Percentiles rank a stretch among this genome's conserved stretches.
phyloP scores from a whole-genome alignment of 1,284 basidiomycete genomes.

The Serendipita sp. region DNA sequence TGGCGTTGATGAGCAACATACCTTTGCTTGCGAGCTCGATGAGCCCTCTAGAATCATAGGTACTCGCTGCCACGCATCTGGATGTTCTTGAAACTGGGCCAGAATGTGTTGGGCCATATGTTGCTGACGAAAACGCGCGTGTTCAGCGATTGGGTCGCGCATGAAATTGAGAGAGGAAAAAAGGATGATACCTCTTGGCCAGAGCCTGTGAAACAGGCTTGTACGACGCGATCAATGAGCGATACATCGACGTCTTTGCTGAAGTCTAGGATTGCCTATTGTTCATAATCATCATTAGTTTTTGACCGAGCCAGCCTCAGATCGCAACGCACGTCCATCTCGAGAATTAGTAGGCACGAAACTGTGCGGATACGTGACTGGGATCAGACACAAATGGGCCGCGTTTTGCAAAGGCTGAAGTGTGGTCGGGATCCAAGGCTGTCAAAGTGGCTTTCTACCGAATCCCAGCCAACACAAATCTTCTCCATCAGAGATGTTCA shows the following conservation, averaged over 20 bases:
- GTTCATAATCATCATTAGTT: background rate
- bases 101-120: conserved; percentile 80
- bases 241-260: conserved; percentile 68
- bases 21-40: conserved; percentile 82
- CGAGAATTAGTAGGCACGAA: background rate
- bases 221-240: conserved; percentile 74
- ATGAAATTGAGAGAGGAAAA: conserved; percentile 8
- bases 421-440: background rate
- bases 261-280: conserved; percentile 74
- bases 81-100: conserved; percentile 92
- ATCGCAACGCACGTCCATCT: background rate
- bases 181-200: conserved; percentile 50
- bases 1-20: conserved; percentile 22
- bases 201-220: conserved; percentile 67
- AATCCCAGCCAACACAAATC: background rate
- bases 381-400: background rate
- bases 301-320: background rate
- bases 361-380: background rate
- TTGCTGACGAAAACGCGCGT: conserved; percentile 42
- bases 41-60: conserved; percentile 86
- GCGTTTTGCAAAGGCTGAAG: background rate
- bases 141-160: conserved; percentile 2
- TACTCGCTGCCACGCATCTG: conserved; percentile 97
- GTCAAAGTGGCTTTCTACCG: background rate
- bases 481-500: background rate